Evolutionary conservation across 352 stramenopile genomes (phyloP), one percentile per base, ranked within the genome.

Genomic region (Blastocystis sp.): DNA sequence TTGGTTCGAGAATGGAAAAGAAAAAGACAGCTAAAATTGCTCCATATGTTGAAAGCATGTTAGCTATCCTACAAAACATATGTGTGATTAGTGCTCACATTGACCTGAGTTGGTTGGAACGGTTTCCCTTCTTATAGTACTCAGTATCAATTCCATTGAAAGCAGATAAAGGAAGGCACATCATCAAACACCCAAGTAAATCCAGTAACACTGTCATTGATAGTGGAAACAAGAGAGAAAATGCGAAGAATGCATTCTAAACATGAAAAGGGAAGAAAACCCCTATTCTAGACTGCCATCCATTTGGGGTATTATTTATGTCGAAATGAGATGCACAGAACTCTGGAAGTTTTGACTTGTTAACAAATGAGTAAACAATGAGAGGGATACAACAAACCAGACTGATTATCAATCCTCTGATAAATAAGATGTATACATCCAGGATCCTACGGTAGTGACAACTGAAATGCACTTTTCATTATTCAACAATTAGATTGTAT

Each of bases 261-360:
- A 48, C 4, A 24, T 76, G 24, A 24, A 66, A 30, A 24, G 0
- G 5, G 6, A 17, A 6, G 56, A 27, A 2, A 13, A 48, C n/a
- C n/a, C 24, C 13, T 54, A 69, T 57, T 68, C 30, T 27, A 30
- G 22, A 44, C 22, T 66, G 48, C 27, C 59, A 84, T n/a, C 73
- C 73, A 84, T 84, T 60, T 1, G 73, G 73, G 27, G 48, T 15
- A 27, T 22, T 44, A 68, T 66, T 27, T 15, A 44, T 17, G n/a
- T 66, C 73, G 53, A 84, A 84, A 84, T 84, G 73, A 48, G 73
- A 53, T 6, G 73, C 73, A 48, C 73, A 84, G 1, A 19, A 30
- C 33, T 66, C 51, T 5, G 73, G 73, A 27, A 84, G 73, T 5
- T 69, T 44, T 22, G 15, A 66, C 17, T 68, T 66, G 56, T 84